phyloP scores from a whole-genome alignment of 2,329 filamentous ascomycete species.

The Ascochyta pisi region DNA sequence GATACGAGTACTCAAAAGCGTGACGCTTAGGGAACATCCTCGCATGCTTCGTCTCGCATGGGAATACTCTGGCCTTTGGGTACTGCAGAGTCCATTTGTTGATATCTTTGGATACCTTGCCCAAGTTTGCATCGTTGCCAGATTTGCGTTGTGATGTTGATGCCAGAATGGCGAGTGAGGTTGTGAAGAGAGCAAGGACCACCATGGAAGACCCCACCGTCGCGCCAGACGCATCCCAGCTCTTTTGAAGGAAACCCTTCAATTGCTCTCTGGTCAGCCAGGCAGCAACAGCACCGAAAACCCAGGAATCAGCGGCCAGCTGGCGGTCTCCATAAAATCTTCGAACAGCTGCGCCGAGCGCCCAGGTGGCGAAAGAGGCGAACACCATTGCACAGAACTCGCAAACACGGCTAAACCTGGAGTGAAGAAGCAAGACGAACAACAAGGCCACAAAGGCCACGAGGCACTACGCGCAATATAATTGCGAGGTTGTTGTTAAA shows the following conservation, averaged over 20 bases:
- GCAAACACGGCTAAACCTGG: slow-evolving; percentile 2
- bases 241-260: slow-evolving; percentile 8
- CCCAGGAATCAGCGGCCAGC: slow-evolving; percentile 27
- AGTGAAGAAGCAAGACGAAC: background rate
- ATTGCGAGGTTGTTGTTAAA: slow-evolving; percentile 7
- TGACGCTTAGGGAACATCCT: slow-evolving; percentile 72
- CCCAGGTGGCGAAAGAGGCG: slow-evolving; percentile 33
- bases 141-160: slow-evolving; percentile 5
- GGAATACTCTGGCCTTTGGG: slow-evolving; percentile 61
- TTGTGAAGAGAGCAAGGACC: slow-evolving; percentile 12
- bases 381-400: slow-evolving; percentile 13
- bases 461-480: slow-evolving; percentile 1
- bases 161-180: slow-evolving; percentile 21
- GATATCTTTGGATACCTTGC: slow-evolving; percentile 1
- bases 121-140: background rate
- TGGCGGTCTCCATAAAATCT: slow-evolving; percentile 26
- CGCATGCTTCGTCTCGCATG: slow-evolving; percentile 69
- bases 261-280: slow-evolving; percentile 20
- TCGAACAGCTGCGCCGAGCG: slow-evolving; percentile 24
- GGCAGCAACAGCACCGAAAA: slow-evolving; percentile 21
- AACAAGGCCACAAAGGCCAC: slow-evolving; percentile 6
- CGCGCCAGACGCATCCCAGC: slow-evolving; percentile 15
- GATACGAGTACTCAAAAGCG: slow-evolving; percentile 73
- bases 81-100: slow-evolving; percentile 22
- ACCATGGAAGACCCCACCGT: slow-evolving; percentile 6